These are phyloP conservation scores for Hymenoscyphus infarciens DNA, from an alignment of 2,329 filamentous ascomycete genomes.

Conservation along the genomic window DNA sequence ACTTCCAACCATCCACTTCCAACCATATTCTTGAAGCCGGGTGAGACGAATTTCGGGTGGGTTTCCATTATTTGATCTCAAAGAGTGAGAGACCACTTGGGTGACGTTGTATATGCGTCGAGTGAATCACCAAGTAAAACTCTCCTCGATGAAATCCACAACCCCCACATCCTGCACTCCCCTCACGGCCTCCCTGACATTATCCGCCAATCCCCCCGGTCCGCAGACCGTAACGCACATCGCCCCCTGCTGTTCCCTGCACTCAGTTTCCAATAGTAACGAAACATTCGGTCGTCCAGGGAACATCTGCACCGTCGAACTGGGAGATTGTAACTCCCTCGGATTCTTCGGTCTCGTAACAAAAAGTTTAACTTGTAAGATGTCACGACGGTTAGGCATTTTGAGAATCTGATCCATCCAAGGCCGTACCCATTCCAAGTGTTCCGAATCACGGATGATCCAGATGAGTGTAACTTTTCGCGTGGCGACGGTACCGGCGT, in stretches of 20 bases:
- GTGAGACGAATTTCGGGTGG: too few relatives aligned
- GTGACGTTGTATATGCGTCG: too few relatives aligned
- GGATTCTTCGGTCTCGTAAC: slow-evolving; percentile 82
- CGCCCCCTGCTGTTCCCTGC: slow-evolving; percentile 76
- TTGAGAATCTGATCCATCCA: slow-evolving; percentile 75
- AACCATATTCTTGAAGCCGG: too few relatives aligned
- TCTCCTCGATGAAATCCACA: slow-evolving; percentile 74
- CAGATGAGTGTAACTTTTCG: slow-evolving; percentile 81
- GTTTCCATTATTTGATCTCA: too few relatives aligned
- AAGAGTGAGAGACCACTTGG: too few relatives aligned
- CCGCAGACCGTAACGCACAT: slow-evolving; percentile 85
- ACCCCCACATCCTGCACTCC: slow-evolving; percentile 57
- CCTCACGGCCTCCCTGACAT: slow-evolving; percentile 67
- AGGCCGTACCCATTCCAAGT: slow-evolving; percentile 88
- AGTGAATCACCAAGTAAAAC: slow-evolving; percentile 52
- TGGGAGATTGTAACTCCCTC: slow-evolving; percentile 70
- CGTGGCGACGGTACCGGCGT: slow-evolving; percentile 70
- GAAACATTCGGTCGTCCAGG: slow-evolving; percentile 82
- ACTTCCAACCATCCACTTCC: too few relatives aligned
- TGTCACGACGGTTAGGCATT: slow-evolving; percentile 75
- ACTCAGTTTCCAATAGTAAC: slow-evolving; percentile 76
- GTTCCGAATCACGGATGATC: slow-evolving; percentile 86
- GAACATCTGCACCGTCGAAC: slow-evolving; percentile 83
- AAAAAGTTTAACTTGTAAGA: slow-evolving; percentile 84
- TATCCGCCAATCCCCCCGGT: slow-evolving; percentile 70